phyloP scores from a whole-genome alignment of 768 basidiomycete species.

The Pleurotus djamor region DNA sequence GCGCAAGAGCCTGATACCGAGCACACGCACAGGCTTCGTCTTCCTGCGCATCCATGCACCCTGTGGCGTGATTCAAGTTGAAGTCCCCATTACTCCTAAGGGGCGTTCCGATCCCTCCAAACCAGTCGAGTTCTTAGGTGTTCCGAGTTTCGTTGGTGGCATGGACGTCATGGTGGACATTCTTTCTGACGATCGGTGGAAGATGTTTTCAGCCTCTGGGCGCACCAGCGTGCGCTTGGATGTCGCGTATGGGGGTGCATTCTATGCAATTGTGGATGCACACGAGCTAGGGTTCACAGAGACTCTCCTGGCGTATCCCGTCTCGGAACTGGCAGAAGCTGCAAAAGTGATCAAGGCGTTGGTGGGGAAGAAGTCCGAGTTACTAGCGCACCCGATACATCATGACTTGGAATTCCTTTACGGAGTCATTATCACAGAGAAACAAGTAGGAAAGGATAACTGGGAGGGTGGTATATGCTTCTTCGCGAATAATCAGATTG shows the following conservation, averaged over 20 bases:
- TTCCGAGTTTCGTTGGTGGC: slow-evolving; percentile 30
- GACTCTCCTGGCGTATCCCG: slow-evolving; percentile 13
- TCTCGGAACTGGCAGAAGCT: slow-evolving; percentile 25
- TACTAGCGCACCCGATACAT: slow-evolving; percentile 26
- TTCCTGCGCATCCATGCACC: slow-evolving; percentile 32
- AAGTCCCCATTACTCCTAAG: slow-evolving; percentile 20
- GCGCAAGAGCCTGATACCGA: slow-evolving; percentile 18
- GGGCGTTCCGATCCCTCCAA: slow-evolving; percentile 23
- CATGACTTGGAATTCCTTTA: slow-evolving; percentile 32
- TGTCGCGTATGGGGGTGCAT: slow-evolving; percentile 36
- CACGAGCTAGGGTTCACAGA: slow-evolving; percentile 29
- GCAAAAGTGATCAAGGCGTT: slow-evolving; percentile 23
- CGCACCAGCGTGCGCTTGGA: slow-evolving; percentile 22
- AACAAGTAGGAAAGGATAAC: slow-evolving; percentile 1
- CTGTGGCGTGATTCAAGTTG: slow-evolving; percentile 31
- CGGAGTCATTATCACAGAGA: slow-evolving; percentile 33
- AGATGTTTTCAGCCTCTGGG: slow-evolving; percentile 12
- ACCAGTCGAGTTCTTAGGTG: slow-evolving; percentile 29
- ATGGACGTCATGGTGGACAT: slow-evolving; percentile 23
- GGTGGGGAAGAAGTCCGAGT: slow-evolving; percentile 15
- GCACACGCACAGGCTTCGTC: slow-evolving; percentile 13
- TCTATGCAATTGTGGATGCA: slow-evolving; percentile 33
- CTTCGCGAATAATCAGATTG: slow-evolving; percentile 36
- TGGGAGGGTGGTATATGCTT: slow-evolving; percentile 26
- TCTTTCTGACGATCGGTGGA: slow-evolving; percentile 23